Evolutionary conservation across 148 eudicot species (phyloP).

Genomic region (Linanthus parryae): DNA sequence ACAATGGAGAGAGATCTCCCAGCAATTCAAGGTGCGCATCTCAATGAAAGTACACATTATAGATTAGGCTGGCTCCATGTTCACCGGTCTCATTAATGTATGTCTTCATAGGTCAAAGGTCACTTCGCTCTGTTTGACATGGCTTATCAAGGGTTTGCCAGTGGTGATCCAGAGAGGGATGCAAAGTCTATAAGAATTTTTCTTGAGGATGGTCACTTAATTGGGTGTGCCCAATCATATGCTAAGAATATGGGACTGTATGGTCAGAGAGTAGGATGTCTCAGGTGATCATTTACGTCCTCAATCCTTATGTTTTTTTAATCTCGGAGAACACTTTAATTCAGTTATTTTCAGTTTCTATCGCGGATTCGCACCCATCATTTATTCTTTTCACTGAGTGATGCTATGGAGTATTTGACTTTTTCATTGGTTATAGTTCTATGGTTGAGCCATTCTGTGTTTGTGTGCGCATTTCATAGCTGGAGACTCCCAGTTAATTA

Average conservation of each 20-base stretch:
- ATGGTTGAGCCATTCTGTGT: no score
- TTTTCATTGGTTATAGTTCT: no score
- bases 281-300: slow-evolving; percentile 42
- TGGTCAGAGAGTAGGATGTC: slow-evolving; percentile 99
- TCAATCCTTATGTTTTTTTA: neutral
- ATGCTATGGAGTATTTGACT: no score
- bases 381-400: no score
- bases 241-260: slow-evolving; percentile 99
- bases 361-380: no score
- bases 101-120: slow-evolving; percentile 61
- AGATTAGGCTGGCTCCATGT: neutral
- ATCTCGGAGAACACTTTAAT: no score
- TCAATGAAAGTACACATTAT: no score
- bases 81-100: neutral
- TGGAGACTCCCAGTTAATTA: no score
- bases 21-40: slow-evolving; percentile 59
- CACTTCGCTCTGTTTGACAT: slow-evolving; percentile 98
- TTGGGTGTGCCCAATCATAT: slow-evolving; percentile 89
- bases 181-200: slow-evolving; percentile 92
- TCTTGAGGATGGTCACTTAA: slow-evolving; percentile 85
- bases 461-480: no score
- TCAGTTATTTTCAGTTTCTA: no score
- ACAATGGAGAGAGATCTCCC: slow-evolving; percentile 91
- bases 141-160: slow-evolving; percentile 99
- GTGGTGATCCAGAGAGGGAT: slow-evolving; percentile 95